Evolutionary conservation across 305 asterid species (phyloP).

Genomic region (Fraxinus velutina): DNA sequence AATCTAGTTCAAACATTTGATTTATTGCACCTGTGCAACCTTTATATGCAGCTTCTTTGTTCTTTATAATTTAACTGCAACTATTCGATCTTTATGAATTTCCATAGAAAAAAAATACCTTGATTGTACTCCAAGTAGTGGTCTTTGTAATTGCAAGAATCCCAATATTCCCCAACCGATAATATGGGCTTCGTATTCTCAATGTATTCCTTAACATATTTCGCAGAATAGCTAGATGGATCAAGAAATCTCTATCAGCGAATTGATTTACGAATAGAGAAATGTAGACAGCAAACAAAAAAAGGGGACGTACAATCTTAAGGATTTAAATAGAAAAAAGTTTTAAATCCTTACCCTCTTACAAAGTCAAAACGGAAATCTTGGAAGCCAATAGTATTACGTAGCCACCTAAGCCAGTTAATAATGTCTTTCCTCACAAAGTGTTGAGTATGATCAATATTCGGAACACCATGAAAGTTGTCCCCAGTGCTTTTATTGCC

Average conservation of each 20-base stretch:
- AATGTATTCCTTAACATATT: conserved; percentile 77
- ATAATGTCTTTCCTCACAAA: conserved; percentile 78
- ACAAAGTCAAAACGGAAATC: conserved; percentile 97
- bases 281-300: neutral
- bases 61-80: neutral
- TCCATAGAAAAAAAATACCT: conserved; percentile 41
- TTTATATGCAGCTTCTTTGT: neutral
- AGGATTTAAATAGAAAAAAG: neutral
- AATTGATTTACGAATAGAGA: conserved; percentile 19
- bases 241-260: conserved; percentile 3
- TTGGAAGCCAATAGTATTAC: conserved; percentile 70
- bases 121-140: conserved; percentile 75
- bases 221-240: conserved; percentile 61
- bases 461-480: conserved; percentile 83
- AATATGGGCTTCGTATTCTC: conserved; percentile 72
- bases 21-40: neutral
- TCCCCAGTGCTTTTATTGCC: conserved; percentile 89
- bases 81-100: neutral
- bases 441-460: conserved; percentile 78
- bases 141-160: conserved; percentile 81
- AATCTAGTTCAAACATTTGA: neutral
- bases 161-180: conserved; percentile 94
- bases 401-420: conserved; percentile 81
- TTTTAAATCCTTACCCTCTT: conserved; percentile 52
- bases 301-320: neutral